Evolutionary conservation across 2,329 filamentous ascomycete species (phyloP), one percentile per base, ranked within the genome.

Genomic region (Clonostachys solani): DNA sequence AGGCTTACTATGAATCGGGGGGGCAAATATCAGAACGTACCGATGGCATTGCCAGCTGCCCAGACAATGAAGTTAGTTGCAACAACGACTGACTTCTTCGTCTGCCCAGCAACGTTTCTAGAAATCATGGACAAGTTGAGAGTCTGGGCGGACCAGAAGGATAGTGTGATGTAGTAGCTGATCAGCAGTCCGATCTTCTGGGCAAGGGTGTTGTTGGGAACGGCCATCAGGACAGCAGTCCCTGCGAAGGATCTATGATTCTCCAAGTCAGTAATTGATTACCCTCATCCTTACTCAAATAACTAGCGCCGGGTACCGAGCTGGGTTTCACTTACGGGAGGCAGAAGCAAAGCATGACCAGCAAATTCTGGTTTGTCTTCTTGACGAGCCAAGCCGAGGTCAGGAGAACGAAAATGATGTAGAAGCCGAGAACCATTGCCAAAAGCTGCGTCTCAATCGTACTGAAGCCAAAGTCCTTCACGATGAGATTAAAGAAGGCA

Each of bases 61-160:
- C 84, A 89, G 40, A 81, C 76, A 52, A 88, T 73, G 58, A 89
- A 89, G 62, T 86, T 88, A 54, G 81, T 75, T 7, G 85, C 83
- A 5, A 89, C 78, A 6, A 80, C 81, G 10, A 84, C 75, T 1
- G 78, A 76, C 62, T 88, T 89, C 67, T 89, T 89, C 2, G 86
- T 89, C 55, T 86, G 83, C 0, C 86, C 86, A 23, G 81, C 86
- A 10, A 87, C 70, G 56, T 89, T 89, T 13, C 84, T 76, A 1
- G 80, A 81, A 48, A 88, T 74, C 71, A 89, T 76, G 15, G 82
- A 84, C 56, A 89, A 74, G 10, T 78, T 72, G 13, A 89, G 69
- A 3, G 82, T 86, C 56, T 86, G 80, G 0, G 84, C 85, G 0
- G 86, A 84, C 86, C 86, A 90, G 75, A 90, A 91, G 7, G 83